phyloP scores from a whole-genome alignment of 352 stramenopile genomes.

The Pythium guiyangense region DNA sequence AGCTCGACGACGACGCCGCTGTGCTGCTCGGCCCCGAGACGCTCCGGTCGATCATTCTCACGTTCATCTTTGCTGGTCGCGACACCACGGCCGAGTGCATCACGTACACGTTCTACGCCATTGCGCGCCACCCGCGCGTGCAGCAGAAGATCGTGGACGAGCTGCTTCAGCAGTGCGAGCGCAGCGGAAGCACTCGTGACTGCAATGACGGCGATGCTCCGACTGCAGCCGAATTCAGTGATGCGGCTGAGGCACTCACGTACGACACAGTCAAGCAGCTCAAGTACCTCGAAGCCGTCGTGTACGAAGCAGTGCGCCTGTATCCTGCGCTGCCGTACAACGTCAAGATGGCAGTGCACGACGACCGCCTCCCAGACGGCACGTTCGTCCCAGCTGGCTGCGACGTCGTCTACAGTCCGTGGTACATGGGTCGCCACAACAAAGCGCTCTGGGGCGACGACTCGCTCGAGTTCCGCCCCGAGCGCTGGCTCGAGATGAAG shows the following conservation, averaged over 20 bases:
- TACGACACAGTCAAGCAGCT: conserved; percentile 58
- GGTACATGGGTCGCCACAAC: conserved; percentile 55
- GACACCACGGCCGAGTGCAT: conserved; percentile 74
- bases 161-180: conserved; percentile 8
- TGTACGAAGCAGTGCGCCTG: conserved; percentile 52
- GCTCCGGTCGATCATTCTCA: neutral
- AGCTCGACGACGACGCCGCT: conserved; percentile 5
- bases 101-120: conserved; percentile 69
- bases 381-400: conserved; percentile 64
- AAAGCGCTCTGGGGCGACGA: conserved; percentile 43
- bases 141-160: conserved; percentile 52
- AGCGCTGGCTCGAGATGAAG: conserved; percentile 63
- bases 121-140: conserved; percentile 49
- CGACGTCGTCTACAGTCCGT: conserved; percentile 66
- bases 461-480: conserved; percentile 43
- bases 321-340: too few species aligned
- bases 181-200: too few species aligned
- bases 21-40: neutral
- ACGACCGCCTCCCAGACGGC: conserved; percentile 1
- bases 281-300: conserved; percentile 59
- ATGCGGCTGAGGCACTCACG: conserved; percentile 15
- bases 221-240: too few species aligned
- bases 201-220: too few species aligned
- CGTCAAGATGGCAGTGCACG: too few species aligned
- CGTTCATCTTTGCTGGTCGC: conserved; percentile 58